These are phyloP conservation scores for Elsinoe batatas DNA, from an alignment of 2,329 filamentous ascomycete genomes.

Conservation along the genomic window DNA sequence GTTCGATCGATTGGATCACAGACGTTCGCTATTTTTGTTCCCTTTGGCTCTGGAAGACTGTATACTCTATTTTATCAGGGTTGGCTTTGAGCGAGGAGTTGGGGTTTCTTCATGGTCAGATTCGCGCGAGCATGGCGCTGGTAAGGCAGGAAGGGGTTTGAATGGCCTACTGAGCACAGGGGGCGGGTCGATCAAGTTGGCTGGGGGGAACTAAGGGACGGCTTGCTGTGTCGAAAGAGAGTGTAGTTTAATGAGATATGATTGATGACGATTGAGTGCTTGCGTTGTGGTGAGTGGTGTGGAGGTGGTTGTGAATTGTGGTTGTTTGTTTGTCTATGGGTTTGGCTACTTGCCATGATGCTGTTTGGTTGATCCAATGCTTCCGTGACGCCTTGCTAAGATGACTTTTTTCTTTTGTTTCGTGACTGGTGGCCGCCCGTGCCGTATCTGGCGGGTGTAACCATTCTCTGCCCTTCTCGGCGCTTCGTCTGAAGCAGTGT, in stretches of 20 bases:
- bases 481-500: no score
- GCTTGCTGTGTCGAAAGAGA: neutral
- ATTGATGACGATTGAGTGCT: neutral
- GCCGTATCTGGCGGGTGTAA: no score
- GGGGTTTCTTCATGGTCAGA: neutral
- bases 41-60: neutral
- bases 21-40: neutral
- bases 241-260: conserved; percentile 2
- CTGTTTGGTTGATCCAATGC: neutral
- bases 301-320: neutral
- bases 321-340: neutral
- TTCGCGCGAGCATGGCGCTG: neutral
- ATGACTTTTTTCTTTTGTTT: neutral
- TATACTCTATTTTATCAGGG: neutral
- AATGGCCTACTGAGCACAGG: neutral
- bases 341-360: neutral
- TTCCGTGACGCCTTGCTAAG: neutral
- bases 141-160: no score
- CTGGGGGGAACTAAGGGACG: neutral
- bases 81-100: conserved; percentile 7
- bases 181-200: neutral
- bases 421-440: neutral
- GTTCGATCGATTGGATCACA: neutral
- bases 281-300: neutral
- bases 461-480: no score